A percentile compares a stretch with the other conserved stretches of the same genome.
Evolutionary conservation across 345 rosid species (phyloP).

Genomic region (Salix koriyanagi): DNA sequence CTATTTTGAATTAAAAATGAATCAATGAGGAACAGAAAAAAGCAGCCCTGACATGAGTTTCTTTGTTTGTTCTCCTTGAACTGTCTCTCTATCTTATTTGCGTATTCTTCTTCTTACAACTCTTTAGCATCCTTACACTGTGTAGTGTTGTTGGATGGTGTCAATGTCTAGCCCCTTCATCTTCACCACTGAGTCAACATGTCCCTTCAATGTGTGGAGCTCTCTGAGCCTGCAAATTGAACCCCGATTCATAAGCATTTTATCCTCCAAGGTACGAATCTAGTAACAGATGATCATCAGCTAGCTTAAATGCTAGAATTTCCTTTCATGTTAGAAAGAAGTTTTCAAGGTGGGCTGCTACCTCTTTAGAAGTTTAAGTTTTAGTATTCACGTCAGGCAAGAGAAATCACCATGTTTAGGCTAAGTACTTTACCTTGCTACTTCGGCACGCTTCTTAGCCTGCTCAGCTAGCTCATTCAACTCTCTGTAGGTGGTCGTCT

Average conservation of each 20-base stretch:
- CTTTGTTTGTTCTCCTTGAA: background rate
- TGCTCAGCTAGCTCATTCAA: slow-evolving; percentile 63
- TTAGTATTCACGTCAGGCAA: background rate
- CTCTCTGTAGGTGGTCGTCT: slow-evolving; percentile 35
- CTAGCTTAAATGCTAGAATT: background rate
- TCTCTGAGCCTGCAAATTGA: slow-evolving; percentile 51
- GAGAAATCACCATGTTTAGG: background rate
- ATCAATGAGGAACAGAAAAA: background rate
- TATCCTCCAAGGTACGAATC: background rate
- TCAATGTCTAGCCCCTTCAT: slow-evolving; percentile 70
- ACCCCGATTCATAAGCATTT: background rate
- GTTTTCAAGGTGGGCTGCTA: background rate
- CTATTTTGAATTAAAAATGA: background rate
- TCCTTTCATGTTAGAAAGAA: background rate
- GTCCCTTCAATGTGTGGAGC: slow-evolving; percentile 68
- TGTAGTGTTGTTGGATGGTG: slow-evolving; percentile 68
- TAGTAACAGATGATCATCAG: background rate
- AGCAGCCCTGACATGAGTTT: background rate
- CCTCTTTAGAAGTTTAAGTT: background rate
- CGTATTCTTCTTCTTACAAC: background rate
- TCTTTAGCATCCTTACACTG: slow-evolving; percentile 28
- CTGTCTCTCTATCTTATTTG: background rate
- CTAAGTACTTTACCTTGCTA: slow-evolving; percentile 47
- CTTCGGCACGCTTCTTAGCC: slow-evolving; percentile 72
- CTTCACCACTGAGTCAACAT: slow-evolving; percentile 69